These are phyloP conservation scores for Saussurea involucrata DNA, from an alignment of 129 eudicot species.

Conservation along the genomic window DNA sequence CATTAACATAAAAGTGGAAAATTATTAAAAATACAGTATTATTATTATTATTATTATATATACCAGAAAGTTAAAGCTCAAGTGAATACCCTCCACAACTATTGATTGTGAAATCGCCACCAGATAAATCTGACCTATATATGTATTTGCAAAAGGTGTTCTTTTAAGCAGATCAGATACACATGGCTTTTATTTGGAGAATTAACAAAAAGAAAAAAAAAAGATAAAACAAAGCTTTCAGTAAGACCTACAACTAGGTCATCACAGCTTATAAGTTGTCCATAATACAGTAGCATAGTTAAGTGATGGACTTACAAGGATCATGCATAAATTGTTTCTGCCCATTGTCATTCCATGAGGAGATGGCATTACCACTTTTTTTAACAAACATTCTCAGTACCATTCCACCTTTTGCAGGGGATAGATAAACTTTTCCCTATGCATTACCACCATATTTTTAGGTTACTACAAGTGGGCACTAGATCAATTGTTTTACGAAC, in stretches of 20 bases:
- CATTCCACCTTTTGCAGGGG: not conserved
- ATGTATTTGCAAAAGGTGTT: slow-evolving; percentile 54
- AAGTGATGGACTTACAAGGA: slow-evolving; percentile 66
- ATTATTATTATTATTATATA: too few relatives aligned
- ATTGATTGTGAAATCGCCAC: too few relatives aligned
- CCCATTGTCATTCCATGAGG: slow-evolving; percentile 99
- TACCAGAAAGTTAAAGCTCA: too few relatives aligned
- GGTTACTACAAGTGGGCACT: slow-evolving; percentile 99
- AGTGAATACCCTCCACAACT: too few relatives aligned
- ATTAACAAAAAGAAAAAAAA: not conserved
- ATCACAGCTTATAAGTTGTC: too few relatives aligned
- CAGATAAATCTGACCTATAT: slow-evolving; percentile 94
- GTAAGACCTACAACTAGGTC: too few relatives aligned
- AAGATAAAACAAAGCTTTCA: too few relatives aligned
- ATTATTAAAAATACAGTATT: too few relatives aligned
- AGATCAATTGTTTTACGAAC: slow-evolving; percentile 73
- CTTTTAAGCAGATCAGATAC: not conserved
- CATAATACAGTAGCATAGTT: too few relatives aligned
- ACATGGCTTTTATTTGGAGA: not conserved
- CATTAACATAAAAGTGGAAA: too few relatives aligned
- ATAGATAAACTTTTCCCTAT: not conserved
- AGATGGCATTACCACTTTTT: too few relatives aligned
- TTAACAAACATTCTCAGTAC: not conserved
- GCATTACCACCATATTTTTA: slow-evolving; percentile 20
- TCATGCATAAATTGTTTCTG: slow-evolving; percentile 93